Percentiles rank a stretch among this genome's conserved stretches.
Conservation (phyloP, 371 early-diverging fungal genomes). For the Circinella umbellata region DNA sequence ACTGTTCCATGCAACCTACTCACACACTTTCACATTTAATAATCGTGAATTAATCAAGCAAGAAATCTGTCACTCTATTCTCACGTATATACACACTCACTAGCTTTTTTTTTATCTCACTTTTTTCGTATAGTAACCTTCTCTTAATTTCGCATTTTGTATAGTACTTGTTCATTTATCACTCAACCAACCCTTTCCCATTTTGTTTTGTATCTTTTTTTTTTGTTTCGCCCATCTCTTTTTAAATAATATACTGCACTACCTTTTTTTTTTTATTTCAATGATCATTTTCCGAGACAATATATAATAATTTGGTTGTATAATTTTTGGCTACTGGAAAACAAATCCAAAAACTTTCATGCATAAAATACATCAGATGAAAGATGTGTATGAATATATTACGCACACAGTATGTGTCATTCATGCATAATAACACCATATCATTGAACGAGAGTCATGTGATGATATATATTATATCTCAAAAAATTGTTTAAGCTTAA, state of each 20-base stretch:
- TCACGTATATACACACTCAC: not conserved
- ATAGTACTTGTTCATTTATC: not conserved
- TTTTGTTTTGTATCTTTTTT: not conserved
- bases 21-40: constrained; percentile 1
- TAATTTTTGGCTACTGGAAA: too few relatives aligned
- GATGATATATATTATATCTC: too few relatives aligned
- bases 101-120: not conserved
- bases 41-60: too few relatives aligned
- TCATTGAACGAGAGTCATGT: too few relatives aligned
- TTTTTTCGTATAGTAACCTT: not conserved
- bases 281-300: not conserved
- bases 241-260: constrained; percentile 1
- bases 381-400: too few relatives aligned
- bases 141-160: not conserved
- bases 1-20: constrained; percentile 5
- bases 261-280: not conserved
- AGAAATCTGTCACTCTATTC: too few relatives aligned
- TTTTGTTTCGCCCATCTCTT: constrained; percentile 9
- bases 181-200: not conserved
- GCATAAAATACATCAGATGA: too few relatives aligned
- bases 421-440: too few relatives aligned
- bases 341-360: too few relatives aligned
- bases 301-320: too few relatives aligned
- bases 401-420: too few relatives aligned
- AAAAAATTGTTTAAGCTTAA: too few relatives aligned